Evolutionary conservation across 2,329 filamentous ascomycete species (phyloP), one percentile per base, ranked within the genome.

Genomic region (Colletotrichum echinochloae): DNA sequence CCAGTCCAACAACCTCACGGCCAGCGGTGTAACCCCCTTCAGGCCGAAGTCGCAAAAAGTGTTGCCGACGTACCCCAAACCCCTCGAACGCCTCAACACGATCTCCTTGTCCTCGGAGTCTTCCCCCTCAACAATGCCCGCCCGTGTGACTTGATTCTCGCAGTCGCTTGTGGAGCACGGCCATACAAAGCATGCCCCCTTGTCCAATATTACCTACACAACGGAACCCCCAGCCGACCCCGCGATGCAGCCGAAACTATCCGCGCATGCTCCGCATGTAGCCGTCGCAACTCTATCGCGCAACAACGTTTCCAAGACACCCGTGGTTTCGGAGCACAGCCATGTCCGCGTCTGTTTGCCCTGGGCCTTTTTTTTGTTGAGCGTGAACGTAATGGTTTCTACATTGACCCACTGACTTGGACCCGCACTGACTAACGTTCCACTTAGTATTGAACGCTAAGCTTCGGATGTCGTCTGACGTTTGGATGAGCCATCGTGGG

Each of bases 11-110:
- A 73, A 76, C 46, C 59, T 79, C 26, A 76, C 74, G 1, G 77
- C 78, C 2, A 70, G 57, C 12, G 77, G 77, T 3, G 77, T 79
- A 1, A n/a, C n/a, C n/a, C 78, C 77, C 5, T 69, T 79, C 12
- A 78, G 63, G 18, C 66, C 66, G 12, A 60, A 12, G 6, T 66
- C 66, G 41, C 66, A 79, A 57, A 75, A 74, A 35, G 77, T 75
- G 9, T n/a, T n/a, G n/a, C 71, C 79, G 8, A 79, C 77, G 0
- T 79, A 77, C 26, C 78, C 78, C 1, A 75, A 73, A 28, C 78
- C 76, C 5, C 74, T 79, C 5, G 75, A 69, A 69, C 37, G 54
- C 46, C n/a, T 65, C 74, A 1, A 72, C 30, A 75, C 72, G 28
- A 73, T 74, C 48, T 74, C 74, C 4, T 55, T 20, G 5, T 54